Evolutionary conservation across 768 basidiomycete genomes (phyloP).

Genomic region (Lactarius pseudohatsudake): DNA sequence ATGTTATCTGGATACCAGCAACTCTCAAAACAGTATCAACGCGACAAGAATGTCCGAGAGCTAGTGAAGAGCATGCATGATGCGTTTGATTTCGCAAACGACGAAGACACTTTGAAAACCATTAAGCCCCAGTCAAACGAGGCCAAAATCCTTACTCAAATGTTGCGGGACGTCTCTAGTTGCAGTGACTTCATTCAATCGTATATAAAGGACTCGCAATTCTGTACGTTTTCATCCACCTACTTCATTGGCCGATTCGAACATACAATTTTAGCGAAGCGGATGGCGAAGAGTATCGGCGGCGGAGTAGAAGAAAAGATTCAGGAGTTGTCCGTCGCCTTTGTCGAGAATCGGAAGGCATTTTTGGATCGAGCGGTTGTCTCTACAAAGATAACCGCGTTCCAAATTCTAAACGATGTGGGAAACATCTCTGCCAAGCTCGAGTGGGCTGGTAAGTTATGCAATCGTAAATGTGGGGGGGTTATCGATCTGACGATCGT

Average conservation of each 20-base stretch:
- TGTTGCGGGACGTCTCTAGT: not conserved
- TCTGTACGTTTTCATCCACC: not conserved
- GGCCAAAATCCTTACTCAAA: not conserved
- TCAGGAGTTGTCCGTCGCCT: not conserved
- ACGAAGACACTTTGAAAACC: not conserved
- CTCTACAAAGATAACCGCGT: not conserved
- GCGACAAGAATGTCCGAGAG: not conserved
- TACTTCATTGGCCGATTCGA: not conserved
- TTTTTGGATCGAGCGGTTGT: not conserved
- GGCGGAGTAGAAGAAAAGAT: not conserved
- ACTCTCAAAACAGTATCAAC: not conserved
- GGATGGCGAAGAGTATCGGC: not conserved
- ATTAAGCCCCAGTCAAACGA: not conserved
- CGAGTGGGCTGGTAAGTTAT: not conserved
- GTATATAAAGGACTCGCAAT: not conserved
- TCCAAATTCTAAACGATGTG: slow-evolving; percentile 2
- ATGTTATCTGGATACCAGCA: not conserved
- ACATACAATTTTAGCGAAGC: not conserved
- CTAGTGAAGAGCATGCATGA: not conserved
- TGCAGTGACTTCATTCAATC: slow-evolving; percentile 1
- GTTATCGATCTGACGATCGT: too few relatives aligned
- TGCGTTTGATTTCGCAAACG: not conserved
- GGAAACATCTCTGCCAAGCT: slow-evolving; percentile 1
- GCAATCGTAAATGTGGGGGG: too few relatives aligned
- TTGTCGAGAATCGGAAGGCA: not conserved